phyloP scores from a whole-genome alignment of 106 monocot genomes.

The Dendrobium huoshanense region DNA sequence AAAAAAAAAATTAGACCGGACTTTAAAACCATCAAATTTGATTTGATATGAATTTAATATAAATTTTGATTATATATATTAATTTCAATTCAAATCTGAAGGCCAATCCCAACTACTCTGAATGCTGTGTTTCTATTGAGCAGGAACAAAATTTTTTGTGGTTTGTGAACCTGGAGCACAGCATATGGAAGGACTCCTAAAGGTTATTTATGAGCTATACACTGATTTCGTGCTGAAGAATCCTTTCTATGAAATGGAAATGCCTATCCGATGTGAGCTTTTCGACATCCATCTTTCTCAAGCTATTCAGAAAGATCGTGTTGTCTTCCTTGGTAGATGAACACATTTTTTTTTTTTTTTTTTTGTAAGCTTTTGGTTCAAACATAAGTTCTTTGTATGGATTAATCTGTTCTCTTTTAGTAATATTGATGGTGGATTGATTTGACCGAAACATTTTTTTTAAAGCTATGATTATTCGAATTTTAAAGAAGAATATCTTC shows the following conservation, averaged over 20 bases:
- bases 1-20: too few species aligned
- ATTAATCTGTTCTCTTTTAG: too few species aligned
- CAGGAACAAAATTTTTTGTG: constrained; percentile 94
- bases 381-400: too few species aligned
- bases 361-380: not conserved
- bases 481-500: too few species aligned
- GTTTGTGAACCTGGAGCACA: constrained; percentile 71
- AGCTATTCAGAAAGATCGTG: constrained; percentile 70
- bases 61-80: too few species aligned
- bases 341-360: not conserved
- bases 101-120: too few species aligned
- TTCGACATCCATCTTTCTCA: constrained; percentile 85
- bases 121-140: not conserved
- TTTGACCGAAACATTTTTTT: too few species aligned
- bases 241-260: constrained; percentile 99
- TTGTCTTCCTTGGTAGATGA: constrained; percentile 61
- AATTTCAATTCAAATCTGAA: too few species aligned
- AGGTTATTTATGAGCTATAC: constrained; percentile 81
- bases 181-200: constrained; percentile 74
- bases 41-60: too few species aligned
- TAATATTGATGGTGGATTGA: too few species aligned
- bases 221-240: constrained; percentile 94
- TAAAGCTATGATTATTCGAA: too few species aligned
- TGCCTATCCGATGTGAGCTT: constrained; percentile 96
- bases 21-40: too few species aligned